Percentiles rank a stretch among this genome's conserved stretches.
Evolutionary conservation across 805 yeast genomes (phyloP).

Genomic region (Cyberlindnera americana): DNA sequence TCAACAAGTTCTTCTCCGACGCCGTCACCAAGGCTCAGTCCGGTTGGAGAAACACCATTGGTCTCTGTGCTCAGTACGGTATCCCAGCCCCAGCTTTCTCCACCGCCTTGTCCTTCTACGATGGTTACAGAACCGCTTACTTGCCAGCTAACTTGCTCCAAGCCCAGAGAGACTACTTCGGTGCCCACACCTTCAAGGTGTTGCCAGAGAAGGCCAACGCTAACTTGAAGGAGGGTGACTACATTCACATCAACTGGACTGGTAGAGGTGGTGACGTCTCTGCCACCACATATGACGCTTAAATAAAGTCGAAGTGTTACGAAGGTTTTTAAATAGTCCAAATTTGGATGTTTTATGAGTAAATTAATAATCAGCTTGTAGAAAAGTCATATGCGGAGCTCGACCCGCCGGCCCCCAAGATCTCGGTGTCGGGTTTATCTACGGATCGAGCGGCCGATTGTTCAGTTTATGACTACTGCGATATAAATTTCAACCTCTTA

Average conservation of each 20-base stretch:
- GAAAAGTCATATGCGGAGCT: no score
- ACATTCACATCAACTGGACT: slow-evolving; percentile 98
- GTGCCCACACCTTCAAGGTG: slow-evolving; percentile 98
- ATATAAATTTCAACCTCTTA: not conserved
- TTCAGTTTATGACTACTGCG: no score
- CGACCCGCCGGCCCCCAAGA: no score
- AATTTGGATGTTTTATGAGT: no score
- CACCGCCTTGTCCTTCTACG: slow-evolving; percentile 96
- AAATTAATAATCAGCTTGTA: no score
- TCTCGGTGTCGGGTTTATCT: no score
- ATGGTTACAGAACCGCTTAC: slow-evolving; percentile 94
- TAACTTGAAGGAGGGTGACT: slow-evolving; percentile 69
- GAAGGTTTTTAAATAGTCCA: no score
- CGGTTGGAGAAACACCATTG: slow-evolving; percentile 91
- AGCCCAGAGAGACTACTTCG: slow-evolving; percentile 99
- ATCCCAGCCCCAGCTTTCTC: slow-evolving; percentile 97
- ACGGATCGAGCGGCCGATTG: no score
- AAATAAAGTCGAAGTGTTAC: no score
- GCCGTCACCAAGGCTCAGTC: slow-evolving; percentile 92
- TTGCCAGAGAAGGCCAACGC: slow-evolving; percentile 81
- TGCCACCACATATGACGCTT: slow-evolving; percentile 93
- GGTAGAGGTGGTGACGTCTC: slow-evolving; percentile 98
- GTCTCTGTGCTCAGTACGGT: slow-evolving; percentile 77
- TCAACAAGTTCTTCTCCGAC: slow-evolving; percentile 89
- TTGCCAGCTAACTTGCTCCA: slow-evolving; percentile 97